Evolutionary conservation across 1,139 yeast species (phyloP).

Genomic region (Debaryomyces psychrophilus): DNA sequence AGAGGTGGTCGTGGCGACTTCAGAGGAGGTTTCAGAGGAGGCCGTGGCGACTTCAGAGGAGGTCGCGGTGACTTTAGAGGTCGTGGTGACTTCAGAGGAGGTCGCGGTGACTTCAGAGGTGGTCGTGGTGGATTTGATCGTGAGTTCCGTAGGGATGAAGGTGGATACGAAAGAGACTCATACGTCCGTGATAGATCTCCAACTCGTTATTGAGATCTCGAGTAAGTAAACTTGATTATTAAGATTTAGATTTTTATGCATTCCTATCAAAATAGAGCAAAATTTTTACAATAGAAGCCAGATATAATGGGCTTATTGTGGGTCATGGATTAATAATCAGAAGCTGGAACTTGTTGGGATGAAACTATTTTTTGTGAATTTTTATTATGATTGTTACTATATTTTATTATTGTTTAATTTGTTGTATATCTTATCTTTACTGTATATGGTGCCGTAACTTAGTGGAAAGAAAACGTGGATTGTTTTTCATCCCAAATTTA

Average conservation of each 20-base stretch:
- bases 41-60: slow-evolving; percentile 43
- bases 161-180: slow-evolving; percentile 38
- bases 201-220: slow-evolving; percentile 38
- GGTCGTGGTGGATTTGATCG: slow-evolving; percentile 42
- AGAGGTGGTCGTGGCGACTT: slow-evolving; percentile 39
- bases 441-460: slow-evolving; percentile 11
- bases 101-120: slow-evolving; percentile 37
- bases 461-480: slow-evolving; percentile 12
- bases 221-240: neutral
- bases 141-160: slow-evolving; percentile 37
- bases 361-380: slow-evolving; percentile 6
- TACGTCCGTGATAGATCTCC: slow-evolving; percentile 55
- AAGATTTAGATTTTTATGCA: slow-evolving; percentile 2
- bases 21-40: slow-evolving; percentile 42
- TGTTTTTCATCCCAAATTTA: slow-evolving; percentile 8
- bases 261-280: neutral
- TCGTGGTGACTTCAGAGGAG: slow-evolving; percentile 35
- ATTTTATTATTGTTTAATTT: slow-evolving; percentile 10
- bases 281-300: neutral
- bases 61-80: too few relatives aligned
- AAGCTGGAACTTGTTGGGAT: slow-evolving; percentile 4
- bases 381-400: slow-evolving; percentile 6
- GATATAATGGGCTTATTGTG: slow-evolving; percentile 4
- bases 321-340: slow-evolving; percentile 3
- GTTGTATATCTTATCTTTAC: slow-evolving; percentile 13